Conservation (phyloP, 2,329 filamentous ascomycete species). For the Sphaerulina vaccinii region DNA sequence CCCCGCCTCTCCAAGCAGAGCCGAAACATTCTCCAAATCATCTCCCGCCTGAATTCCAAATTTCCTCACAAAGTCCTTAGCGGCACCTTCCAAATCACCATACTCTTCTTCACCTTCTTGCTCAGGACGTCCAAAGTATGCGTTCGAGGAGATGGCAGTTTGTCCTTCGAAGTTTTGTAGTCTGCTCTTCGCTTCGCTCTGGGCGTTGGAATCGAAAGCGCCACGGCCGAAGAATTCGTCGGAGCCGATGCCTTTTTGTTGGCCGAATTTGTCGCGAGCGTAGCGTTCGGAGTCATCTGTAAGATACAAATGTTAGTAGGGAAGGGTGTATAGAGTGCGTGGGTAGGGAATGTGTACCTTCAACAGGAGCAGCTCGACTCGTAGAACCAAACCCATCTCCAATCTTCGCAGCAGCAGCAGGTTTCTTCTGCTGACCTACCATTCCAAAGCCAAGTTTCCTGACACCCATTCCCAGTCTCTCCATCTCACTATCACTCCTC, state of each 20-base stretch:
- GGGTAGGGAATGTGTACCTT: slow-evolving; percentile 45
- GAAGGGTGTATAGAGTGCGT: no score
- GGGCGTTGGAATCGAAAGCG: slow-evolving; percentile 73
- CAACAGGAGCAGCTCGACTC: slow-evolving; percentile 66
- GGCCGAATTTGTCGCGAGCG: slow-evolving; percentile 83
- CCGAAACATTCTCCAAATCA: slow-evolving; percentile 86
- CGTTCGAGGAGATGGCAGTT: slow-evolving; percentile 88
- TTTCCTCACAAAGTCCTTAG: slow-evolving; percentile 92
- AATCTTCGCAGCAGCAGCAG: slow-evolving; percentile 56
- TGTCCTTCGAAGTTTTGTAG: slow-evolving; percentile 93
- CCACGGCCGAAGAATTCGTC: slow-evolving; percentile 98
- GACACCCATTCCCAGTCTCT: slow-evolving; percentile 86
- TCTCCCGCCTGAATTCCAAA: slow-evolving; percentile 96
- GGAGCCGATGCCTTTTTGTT: slow-evolving; percentile 92
- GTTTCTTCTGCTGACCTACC: slow-evolving; percentile 56
- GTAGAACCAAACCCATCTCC: slow-evolving; percentile 74
- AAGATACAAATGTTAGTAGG: neutral
- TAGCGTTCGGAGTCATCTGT: slow-evolving; percentile 74
- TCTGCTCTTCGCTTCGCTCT: slow-evolving; percentile 81
- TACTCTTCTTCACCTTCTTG: slow-evolving; percentile 63
- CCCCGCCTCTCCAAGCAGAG: slow-evolving; percentile 81
- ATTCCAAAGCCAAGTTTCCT: slow-evolving; percentile 85
- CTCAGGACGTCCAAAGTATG: slow-evolving; percentile 93
- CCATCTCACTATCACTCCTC: slow-evolving; percentile 71
- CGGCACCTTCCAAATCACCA: slow-evolving; percentile 86